Evolutionary conservation across 768 basidiomycete species (phyloP).

Genomic region (Tulasnella sp.): DNA sequence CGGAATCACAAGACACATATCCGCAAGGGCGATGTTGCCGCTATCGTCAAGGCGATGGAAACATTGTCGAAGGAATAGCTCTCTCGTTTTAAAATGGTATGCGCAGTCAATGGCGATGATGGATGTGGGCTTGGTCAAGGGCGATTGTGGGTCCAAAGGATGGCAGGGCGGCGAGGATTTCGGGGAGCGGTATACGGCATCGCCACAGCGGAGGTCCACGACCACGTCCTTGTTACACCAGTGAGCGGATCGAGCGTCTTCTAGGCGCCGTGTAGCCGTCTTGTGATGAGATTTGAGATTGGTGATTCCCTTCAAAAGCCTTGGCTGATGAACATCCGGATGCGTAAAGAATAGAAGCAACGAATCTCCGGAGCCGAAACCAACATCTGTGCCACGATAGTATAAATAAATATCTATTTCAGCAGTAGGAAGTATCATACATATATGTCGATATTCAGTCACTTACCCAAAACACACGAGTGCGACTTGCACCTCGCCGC

Average conservation of each 20-base stretch:
- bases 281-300: conserved; percentile 38
- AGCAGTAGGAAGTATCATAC: background rate
- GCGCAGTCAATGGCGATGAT: conserved; percentile 58
- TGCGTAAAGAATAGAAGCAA: conserved; percentile 42
- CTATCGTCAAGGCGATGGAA: conserved; percentile 36
- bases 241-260: conserved; percentile 16
- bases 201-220: conserved; percentile 36
- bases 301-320: conserved; percentile 46
- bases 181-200: conserved; percentile 35
- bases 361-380: conserved; percentile 59
- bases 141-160: conserved; percentile 34
- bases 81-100: conserved; percentile 51
- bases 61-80: conserved; percentile 40
- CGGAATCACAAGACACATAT: conserved; percentile 39
- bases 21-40: conserved; percentile 48
- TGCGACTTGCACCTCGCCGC: conserved; percentile 33
- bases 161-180: conserved; percentile 25
- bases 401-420: background rate
- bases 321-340: conserved; percentile 36
- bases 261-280: conserved; percentile 33
- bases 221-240: conserved; percentile 20
- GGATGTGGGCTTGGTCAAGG: conserved; percentile 30
- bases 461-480: conserved; percentile 44
- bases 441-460: background rate
- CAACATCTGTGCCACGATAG: conserved; percentile 39